A percentile compares a stretch with the other conserved stretches of the same genome.
Conservation (phyloP, 371 early-diverging fungal species). For the Amoeboaphelidium protococcarum region DNA sequence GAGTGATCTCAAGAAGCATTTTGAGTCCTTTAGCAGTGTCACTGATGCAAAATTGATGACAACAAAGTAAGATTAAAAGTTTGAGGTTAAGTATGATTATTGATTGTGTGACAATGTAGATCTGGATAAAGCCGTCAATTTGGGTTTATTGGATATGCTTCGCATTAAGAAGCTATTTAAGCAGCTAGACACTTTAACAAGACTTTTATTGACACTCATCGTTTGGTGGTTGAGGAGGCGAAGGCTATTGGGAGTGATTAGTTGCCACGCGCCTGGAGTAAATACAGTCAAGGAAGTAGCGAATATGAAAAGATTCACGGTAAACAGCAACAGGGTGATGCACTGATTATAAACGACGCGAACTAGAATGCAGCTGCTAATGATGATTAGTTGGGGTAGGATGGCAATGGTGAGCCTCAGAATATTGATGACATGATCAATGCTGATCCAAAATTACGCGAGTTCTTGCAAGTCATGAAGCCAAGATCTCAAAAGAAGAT, state of each 20-base stretch:
- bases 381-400: not conserved
- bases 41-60: constrained; percentile 74
- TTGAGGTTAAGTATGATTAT: not conserved
- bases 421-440: not conserved
- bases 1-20: constrained; percentile 61
- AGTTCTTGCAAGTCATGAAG: constrained; percentile 71
- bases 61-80: constrained; percentile 26
- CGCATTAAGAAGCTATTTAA: constrained; percentile 48
- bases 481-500: constrained; percentile 46
- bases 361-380: not conserved
- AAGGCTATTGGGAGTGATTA: constrained; percentile 19
- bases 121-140: constrained; percentile 58
- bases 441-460: constrained; percentile 31
- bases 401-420: not conserved
- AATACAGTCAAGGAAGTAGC: constrained; percentile 46
- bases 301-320: constrained; percentile 20
- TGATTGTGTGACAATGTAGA: constrained; percentile 7
- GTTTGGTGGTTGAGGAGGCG: constrained; percentile 58
- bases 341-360: not conserved
- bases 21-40: constrained; percentile 48
- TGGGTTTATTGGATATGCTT: constrained; percentile 69
- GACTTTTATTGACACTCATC: constrained; percentile 68
- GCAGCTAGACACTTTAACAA: constrained; percentile 61
- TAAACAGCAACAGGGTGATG: constrained; percentile 1
- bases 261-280: constrained; percentile 72